Base-by-base conservation (phyloP, 139 green algal genomes). In the Coelastrella sp. region DNA sequence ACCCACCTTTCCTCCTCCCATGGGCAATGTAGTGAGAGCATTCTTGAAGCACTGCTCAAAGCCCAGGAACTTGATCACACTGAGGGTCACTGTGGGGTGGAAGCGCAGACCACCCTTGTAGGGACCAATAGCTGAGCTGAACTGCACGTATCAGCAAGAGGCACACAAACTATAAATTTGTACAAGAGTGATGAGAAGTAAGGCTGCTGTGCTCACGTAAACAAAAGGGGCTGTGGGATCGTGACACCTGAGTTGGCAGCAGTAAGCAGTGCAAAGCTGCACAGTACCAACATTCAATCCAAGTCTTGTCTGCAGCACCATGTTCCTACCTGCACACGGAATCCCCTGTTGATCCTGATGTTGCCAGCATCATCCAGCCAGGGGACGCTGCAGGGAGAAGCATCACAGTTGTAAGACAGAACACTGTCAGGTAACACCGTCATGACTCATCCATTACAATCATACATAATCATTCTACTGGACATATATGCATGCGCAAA, bases 41-140 rank as follows among this genome's bases (percentile, higher is more conserved):
- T 97, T 98, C 85, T 97, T 98, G 83, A 96, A 96, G 34, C 79
- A 87, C 72, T 91, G 88, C 85, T 93, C 89, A 45, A 93, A 94
- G 68, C 87, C 94, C 37, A 97, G 88, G 87, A 96, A 96, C 88
- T 98, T 98, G 83, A 96, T 93, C 64, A 98, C 87, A 40, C 77
- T 91, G 1, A 97, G 88, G n/a, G 88, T 96, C 11, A 97, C 94
- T 2, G 88, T 90, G 41, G 94, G 92, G 71, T 96, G 92, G 88
- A 98, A 96, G 67, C 94, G 89, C 75, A 97, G 87, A 34, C 94
- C 94, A 60, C 94, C 94, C 89, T 97, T 97, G 91, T 96, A 97
- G 11, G 94, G 94, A n/a, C 94, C 94, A 19, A 97, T 89, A n/a
- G 93, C 91, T 27, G 66, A 89, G 87, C 51, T 92, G 87, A 96